Evolutionary conservation across 2,329 filamentous ascomycete species (phyloP).

Genomic region (Aspergillus persii): DNA sequence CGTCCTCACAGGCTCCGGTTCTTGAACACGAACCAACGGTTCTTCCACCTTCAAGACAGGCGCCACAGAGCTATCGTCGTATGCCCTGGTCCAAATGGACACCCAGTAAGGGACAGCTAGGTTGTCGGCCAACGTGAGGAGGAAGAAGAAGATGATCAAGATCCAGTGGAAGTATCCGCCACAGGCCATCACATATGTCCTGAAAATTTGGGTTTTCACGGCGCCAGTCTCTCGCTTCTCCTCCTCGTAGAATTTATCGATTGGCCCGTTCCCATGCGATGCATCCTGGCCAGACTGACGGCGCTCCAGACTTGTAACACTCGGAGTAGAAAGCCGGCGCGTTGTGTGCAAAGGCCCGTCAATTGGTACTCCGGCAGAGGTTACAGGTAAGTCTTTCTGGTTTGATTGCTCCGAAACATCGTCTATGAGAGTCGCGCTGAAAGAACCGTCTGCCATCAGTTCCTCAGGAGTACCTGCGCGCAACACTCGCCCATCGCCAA

Average conservation of each 20-base stretch:
- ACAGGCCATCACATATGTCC: slow-evolving; percentile 62
- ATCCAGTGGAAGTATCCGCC: slow-evolving; percentile 66
- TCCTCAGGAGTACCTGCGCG: background rate
- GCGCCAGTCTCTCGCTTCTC: slow-evolving; percentile 68
- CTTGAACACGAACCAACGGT: background rate
- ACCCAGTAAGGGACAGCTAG: slow-evolving; percentile 22
- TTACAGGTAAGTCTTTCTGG: background rate
- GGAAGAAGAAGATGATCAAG: slow-evolving; percentile 53
- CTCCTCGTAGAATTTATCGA: slow-evolving; percentile 71
- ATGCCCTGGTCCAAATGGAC: slow-evolving; percentile 44
- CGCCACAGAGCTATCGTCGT: background rate
- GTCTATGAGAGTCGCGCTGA: background rate
- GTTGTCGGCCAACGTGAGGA: slow-evolving; percentile 20
- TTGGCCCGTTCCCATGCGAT: slow-evolving; percentile 22
- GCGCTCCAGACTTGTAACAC: background rate
- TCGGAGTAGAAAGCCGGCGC: background rate
- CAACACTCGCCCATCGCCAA: slow-evolving; percentile 7
- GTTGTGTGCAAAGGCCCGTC: background rate
- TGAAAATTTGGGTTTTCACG: slow-evolving; percentile 65
- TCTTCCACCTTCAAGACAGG: background rate
- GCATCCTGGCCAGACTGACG: background rate
- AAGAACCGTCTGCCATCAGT: background rate
- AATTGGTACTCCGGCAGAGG: background rate
- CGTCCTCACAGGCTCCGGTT: background rate
- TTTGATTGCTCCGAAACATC: background rate